A percentile compares a stretch with the other conserved stretches of the same genome.
Conservation (phyloP, 176 grass and related monocot species). For the Secale cereale region DNA sequence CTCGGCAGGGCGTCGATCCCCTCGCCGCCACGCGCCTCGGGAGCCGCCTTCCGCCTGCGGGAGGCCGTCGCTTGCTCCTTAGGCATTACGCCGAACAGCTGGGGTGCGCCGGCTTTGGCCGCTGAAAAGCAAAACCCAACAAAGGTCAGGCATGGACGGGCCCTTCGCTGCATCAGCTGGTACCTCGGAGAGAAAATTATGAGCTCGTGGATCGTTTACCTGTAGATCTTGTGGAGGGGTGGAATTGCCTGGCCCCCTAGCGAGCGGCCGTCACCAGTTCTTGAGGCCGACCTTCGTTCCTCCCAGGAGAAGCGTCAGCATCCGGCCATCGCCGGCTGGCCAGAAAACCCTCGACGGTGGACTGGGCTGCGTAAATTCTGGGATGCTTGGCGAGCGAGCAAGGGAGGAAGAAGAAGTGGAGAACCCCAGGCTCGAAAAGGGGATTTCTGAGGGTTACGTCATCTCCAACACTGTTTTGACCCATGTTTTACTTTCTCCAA, state of each 20-base stretch:
- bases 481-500: too few species aligned
- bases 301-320: neutral
- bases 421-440: too few species aligned
- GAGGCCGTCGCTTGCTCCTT: neutral
- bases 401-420: too few species aligned
- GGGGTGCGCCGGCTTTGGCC: neutral
- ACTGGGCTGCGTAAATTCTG: neutral
- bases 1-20: slow-evolving; percentile 3
- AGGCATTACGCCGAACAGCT: slow-evolving; percentile 15
- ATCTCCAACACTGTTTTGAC: too few species aligned
- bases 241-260: neutral
- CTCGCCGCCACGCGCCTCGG: neutral
- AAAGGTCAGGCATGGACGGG: neutral
- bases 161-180: neutral
- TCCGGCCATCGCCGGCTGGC: neutral
- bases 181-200: neutral
- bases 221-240: neutral
- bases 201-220: neutral
- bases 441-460: too few species aligned
- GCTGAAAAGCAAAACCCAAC: neutral
- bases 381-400: neutral
- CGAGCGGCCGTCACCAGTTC: neutral
- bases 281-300: neutral
- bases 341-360: neutral
- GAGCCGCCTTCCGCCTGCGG: neutral